Base-by-base conservation (phyloP, 371 early-diverging fungal species). In the Syncephalastrum monosporum region DNA sequence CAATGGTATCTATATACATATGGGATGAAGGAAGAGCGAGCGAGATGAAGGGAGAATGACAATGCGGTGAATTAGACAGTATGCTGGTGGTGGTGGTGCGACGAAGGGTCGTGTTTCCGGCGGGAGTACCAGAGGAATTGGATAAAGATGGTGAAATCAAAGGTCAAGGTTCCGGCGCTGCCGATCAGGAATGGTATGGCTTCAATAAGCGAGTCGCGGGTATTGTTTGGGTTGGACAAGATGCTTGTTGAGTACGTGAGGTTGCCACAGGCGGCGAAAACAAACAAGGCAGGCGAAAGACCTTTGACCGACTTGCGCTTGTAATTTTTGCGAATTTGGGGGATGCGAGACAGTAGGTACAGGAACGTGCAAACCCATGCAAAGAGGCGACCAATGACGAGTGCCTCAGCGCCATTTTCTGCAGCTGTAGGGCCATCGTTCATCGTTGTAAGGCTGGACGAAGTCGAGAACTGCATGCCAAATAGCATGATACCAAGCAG, bases 221-320 rank as follows among this genome's bases (percentile, higher is more conserved):
- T 50, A 0, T 64, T 61, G 16, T 75, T 70, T 1, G 75, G 72
- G 53, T 73, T 67, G 50, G 64, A 63, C 16, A 84, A 59, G 47
- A 88, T 79, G 23, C 78, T 80, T 17, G 73, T 45, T 4, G 84
- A 72, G 55, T 88, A 88, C 3, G 81, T 77, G 23, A 82, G 53
- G 53, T 88, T 88, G 4, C 85, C 89, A 56, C 74, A 61, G 3
- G 82, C 82, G 0, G 89, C 87, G 64, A 74, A 84, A 29, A 72
- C 55, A 60, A 88, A 87, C 83, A 88, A 76, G 25, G 77, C 55
- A n/a, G 85, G 77, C 1, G 83, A 75, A 5, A 88, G 67, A 1
- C 86, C 86, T 27, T 81, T 67, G 14, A 79, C 76, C 1, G 87
- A 85, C 45, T 68, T 62, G n/a, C 87, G 68, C 8, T 60, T 51